Conservation (phyloP, 176 grass and related monocot genomes). For the Aegilops bicornis region DNA sequence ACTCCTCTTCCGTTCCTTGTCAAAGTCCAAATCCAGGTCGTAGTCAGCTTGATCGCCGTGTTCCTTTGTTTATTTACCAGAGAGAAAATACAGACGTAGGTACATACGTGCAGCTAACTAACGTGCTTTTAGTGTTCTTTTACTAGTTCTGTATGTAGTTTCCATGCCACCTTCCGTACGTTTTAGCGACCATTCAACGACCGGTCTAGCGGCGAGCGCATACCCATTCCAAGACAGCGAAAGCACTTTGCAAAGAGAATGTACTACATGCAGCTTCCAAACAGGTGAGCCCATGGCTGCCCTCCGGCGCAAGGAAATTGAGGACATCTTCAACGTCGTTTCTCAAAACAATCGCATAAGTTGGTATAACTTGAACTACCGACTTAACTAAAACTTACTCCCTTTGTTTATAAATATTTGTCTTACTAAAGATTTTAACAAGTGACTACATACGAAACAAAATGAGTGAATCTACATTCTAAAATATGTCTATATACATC, state of each 20-base stretch:
- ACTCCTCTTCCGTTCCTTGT: background rate
- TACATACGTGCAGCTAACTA: background rate
- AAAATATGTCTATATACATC: too few relatives aligned
- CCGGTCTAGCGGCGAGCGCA: background rate
- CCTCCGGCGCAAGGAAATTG: too few relatives aligned
- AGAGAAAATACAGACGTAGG: background rate
- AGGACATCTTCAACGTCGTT: too few relatives aligned
- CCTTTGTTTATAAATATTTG: too few relatives aligned
- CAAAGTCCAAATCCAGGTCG: conserved; percentile 2
- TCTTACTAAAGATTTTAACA: too few relatives aligned
- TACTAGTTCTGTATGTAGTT: too few relatives aligned
- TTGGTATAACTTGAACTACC: too few relatives aligned
- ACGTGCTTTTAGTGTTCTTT: background rate
- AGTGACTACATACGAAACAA: too few relatives aligned
- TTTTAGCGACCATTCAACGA: background rate
- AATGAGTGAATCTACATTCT: too few relatives aligned
- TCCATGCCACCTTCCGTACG: background rate
- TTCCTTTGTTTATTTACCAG: background rate
- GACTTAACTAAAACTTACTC: too few relatives aligned
- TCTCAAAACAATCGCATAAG: too few relatives aligned
- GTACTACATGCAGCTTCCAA: background rate
- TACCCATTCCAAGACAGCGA: background rate
- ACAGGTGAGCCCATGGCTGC: too few relatives aligned
- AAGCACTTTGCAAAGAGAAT: background rate
- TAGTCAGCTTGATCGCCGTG: background rate